These are phyloP conservation scores for Botrytis cinerea DNA, from an alignment of 2,329 filamentous ascomycete species.

Conservation along the genomic window DNA sequence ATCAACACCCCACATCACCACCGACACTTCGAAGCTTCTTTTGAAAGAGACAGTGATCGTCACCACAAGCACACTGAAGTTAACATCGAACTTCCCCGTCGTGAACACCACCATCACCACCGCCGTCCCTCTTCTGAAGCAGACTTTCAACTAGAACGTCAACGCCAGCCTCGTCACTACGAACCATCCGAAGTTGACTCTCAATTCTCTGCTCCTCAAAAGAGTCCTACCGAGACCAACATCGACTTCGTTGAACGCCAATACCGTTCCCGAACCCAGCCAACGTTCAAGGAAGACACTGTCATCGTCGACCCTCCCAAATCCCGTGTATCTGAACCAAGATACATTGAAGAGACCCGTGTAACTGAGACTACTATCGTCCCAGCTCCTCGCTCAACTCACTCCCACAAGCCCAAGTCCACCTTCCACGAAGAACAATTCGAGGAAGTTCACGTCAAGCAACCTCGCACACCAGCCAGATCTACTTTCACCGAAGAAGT, in stretches of 20 bases:
- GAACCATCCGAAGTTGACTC: constrained; percentile 34
- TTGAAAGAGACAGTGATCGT: constrained; percentile 24
- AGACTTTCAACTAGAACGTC: constrained; percentile 49
- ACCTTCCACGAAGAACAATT: constrained; percentile 29
- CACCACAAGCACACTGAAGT: constrained; percentile 22
- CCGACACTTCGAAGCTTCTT: constrained; percentile 32
- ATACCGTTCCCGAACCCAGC: constrained; percentile 54
- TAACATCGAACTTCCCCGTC: constrained; percentile 45
- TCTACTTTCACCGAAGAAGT: constrained; percentile 38
- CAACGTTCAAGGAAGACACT: constrained; percentile 43
- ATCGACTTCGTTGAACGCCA: constrained; percentile 67
- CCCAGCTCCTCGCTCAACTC: constrained; percentile 40
- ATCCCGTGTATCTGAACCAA: constrained; percentile 44
- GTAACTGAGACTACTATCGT: constrained; percentile 42
- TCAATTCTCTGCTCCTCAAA: constrained; percentile 35
- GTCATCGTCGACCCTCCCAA: constrained; percentile 59
- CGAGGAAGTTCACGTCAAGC: constrained; percentile 33
- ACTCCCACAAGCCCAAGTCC: constrained; percentile 32
- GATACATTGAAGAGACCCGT: constrained; percentile 31
- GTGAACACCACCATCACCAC: constrained; percentile 30
- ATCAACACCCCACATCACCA: constrained; percentile 45
- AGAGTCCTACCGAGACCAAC: constrained; percentile 33
- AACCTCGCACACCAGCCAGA: constrained; percentile 38
- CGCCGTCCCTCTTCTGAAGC: constrained; percentile 28
- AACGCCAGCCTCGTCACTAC: constrained; percentile 39